Evolutionary conservation across 1,284 basidiomycete genomes (phyloP), one percentile per base, ranked within the genome.

Genomic region (Microbotryum saponariae): DNA sequence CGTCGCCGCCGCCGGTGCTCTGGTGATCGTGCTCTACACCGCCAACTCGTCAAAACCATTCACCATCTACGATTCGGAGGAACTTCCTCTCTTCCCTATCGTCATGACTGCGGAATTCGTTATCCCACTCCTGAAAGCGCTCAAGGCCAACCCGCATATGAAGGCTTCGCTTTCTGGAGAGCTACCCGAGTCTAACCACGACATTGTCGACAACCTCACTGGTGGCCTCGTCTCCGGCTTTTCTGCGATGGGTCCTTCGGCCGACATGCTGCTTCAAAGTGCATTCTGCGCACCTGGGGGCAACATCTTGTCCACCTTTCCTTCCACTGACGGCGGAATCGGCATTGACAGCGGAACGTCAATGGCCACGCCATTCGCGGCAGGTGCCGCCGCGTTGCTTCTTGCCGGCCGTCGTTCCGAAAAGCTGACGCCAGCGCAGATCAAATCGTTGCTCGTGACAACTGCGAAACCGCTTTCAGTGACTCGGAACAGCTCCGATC

Each of bases 351-450:
- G 78, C 23, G 82, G 80, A 25, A 74, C 73, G 8, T 68, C 67
- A 53, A 71, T 74, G 70, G 65, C 74, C 0, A 67, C 72, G 6
- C 67, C 67, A 2, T 84, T 83, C 60, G 77, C 83, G 54, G 82
- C 86, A 3, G 87, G 85, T 12, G 79, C 81, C 47, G 79, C 83
- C 16, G 87, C 86, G 2, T 78, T 89, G 4, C 78, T 85, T 56
- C 78, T 88, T 52, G 73, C 79, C 27, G 80, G 78, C 3, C 64
- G 67, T 33, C 82, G 81, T 71, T 82, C 83, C 25, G 80, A 78
- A 60, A 58, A 74, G 74, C 12, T 68, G 73, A 10, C 72, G 71
- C 18, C 78, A 79, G 37, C 79, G 77, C 18, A 73, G 67, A 81
- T 61, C 76, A 82, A 51, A 76, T 77, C 51, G 66, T 71, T 86